Percentiles rank a stretch among this genome's conserved stretches.
phyloP scores from a whole-genome alignment of 345 rosid genomes.

The Salix udensis region DNA sequence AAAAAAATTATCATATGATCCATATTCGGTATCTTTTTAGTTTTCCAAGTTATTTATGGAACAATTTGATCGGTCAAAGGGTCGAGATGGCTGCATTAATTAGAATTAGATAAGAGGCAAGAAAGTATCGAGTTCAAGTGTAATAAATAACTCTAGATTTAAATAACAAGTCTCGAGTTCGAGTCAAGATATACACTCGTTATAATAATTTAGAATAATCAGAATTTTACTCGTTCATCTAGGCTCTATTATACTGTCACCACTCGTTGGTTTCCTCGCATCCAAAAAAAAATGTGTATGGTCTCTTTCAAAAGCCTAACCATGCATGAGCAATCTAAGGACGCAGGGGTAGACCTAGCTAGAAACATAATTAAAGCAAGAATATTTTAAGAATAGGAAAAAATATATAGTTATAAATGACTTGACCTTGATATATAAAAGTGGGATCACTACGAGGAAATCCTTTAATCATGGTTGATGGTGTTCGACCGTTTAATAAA shows the following conservation, averaged over 20 bases:
- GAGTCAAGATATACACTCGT: accelerated
- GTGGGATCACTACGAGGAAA: neutral
- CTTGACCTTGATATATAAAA: neutral
- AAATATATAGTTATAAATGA: neutral
- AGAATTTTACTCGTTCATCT: no score
- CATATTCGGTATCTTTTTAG: no score
- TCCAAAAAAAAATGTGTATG: no score
- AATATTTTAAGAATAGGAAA: neutral
- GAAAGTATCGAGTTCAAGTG: no score
- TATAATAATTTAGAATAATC: accelerated
- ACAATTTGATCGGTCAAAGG: no score
- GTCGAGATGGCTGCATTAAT: no score
- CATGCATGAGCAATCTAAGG: neutral
- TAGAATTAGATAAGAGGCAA: no score
- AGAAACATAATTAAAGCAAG: neutral
- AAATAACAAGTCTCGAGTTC: no score
- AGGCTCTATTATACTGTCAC: accelerated
- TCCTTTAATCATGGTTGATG: neutral
- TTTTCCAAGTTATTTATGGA: no score
- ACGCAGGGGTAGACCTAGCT: neutral
- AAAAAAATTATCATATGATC: no score
- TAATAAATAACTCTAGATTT: no score
- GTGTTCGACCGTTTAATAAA: neutral
- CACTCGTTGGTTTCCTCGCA: no score
- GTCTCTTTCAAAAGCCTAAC: neutral